Percentiles rank a stretch among this genome's conserved stretches.
These are phyloP conservation scores for Volvox reticuliferus DNA, from an alignment of 139 green algal species.

Conservation along the genomic window DNA sequence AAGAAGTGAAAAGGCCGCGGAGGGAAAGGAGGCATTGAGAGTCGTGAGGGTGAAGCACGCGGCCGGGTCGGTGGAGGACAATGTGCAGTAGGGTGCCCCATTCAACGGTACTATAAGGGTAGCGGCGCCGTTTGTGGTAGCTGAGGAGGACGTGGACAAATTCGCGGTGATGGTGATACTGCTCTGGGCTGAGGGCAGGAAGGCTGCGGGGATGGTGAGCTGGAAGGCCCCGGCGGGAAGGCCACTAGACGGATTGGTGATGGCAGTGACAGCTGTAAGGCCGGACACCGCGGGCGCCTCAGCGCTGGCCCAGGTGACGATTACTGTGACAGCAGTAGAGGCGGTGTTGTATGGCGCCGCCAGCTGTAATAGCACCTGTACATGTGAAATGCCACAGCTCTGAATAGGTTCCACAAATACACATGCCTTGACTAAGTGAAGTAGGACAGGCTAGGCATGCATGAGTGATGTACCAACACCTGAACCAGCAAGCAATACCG, in stretches of 20 bases:
- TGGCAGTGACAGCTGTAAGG: not conserved
- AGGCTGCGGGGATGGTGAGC: slow-evolving; percentile 3
- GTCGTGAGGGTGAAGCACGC: not conserved
- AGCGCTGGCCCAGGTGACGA: not conserved
- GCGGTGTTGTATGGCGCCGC: slow-evolving; percentile 2
- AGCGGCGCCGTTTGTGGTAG: not conserved
- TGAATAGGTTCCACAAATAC: too few relatives aligned
- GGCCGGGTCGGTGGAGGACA: not conserved
- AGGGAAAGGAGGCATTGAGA: not conserved
- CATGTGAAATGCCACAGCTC: not conserved
- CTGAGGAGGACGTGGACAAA: not conserved
- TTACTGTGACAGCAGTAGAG: not conserved
- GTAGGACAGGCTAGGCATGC: too few relatives aligned
- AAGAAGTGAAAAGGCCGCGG: not conserved
- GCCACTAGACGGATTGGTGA: not conserved
- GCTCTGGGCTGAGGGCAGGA: not conserved
- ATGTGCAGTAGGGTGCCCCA: slow-evolving; percentile 7
- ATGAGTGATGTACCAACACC: too few relatives aligned
- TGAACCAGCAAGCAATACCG: too few relatives aligned
- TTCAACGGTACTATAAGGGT: slow-evolving; percentile 8
- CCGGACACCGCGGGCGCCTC: not conserved
- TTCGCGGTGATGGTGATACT: not conserved
- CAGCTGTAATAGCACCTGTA: slow-evolving; percentile 7
- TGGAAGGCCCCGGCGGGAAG: not conserved
- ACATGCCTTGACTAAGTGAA: too few relatives aligned